Conservation (phyloP, 1,284 basidiomycete genomes). For the Xerocomus amazonicus region DNA sequence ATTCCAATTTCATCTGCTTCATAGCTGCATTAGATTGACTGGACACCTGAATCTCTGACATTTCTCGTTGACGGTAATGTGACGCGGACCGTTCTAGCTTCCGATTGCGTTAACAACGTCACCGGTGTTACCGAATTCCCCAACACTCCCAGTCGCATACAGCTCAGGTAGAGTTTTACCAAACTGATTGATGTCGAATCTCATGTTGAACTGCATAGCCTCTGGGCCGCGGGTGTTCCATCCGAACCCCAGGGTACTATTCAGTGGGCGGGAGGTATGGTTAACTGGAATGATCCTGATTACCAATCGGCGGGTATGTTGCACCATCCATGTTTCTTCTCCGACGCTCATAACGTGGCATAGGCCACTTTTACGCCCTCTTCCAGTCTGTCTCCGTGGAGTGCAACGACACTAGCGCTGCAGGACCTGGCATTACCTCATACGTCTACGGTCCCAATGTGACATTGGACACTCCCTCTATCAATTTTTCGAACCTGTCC, state of each 20-base stretch:
- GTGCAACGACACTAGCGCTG: conserved; percentile 49
- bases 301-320: conserved; percentile 55
- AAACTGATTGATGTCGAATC: background rate
- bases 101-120: conserved; percentile 48
- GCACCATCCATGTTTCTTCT: background rate
- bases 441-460: conserved; percentile 61
- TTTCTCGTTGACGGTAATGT: conserved; percentile 69
- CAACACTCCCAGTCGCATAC: conserved; percentile 71
- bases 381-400: conserved; percentile 56
- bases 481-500: conserved; percentile 53
- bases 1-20: background rate
- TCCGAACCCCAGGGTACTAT: conserved; percentile 62
- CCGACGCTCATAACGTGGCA: conserved; percentile 1
- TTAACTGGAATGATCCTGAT: conserved; percentile 74
- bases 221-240: conserved; percentile 77
- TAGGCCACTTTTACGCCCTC: conserved; percentile 59
- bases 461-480: conserved; percentile 45
- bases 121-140: conserved; percentile 62
- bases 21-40: conserved; percentile 55
- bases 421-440: conserved; percentile 47
- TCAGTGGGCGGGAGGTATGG: conserved; percentile 73
- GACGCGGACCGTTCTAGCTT: conserved; percentile 64
- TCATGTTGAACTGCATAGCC: conserved; percentile 33
- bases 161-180: conserved; percentile 54
- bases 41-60: conserved; percentile 64